A percentile compares a stretch with the other conserved stretches of the same genome.
Conservation (phyloP, 1,284 basidiomycete species). For the Agroathelia rolfsii region DNA sequence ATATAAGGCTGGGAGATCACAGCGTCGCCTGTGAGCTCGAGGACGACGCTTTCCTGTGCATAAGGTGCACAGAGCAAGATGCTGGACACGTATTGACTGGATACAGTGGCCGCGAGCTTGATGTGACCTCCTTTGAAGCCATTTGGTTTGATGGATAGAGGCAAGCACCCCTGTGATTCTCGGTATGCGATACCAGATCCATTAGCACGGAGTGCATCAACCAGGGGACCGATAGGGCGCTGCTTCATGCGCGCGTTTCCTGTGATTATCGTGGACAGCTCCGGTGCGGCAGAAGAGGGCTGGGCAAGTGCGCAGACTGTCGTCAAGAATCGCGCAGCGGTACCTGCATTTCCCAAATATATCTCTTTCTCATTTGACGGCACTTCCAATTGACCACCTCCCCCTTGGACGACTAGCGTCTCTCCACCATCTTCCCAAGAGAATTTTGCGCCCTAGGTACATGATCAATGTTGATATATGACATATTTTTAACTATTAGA, state of each 20-base stretch:
- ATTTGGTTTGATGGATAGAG: slow-evolving; percentile 77
- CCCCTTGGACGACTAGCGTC: slow-evolving; percentile 87
- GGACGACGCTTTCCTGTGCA: slow-evolving; percentile 69
- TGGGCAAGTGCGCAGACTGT: slow-evolving; percentile 87
- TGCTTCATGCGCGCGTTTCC: slow-evolving; percentile 99
- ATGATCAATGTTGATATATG: too few species aligned
- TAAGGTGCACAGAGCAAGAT: slow-evolving; percentile 96
- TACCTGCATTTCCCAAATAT: slow-evolving; percentile 96
- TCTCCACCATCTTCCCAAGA: slow-evolving; percentile 90
- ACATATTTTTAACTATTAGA: too few species aligned
- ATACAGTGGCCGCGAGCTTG: slow-evolving; percentile 87
- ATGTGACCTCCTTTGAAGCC: slow-evolving; percentile 82
- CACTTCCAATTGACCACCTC: slow-evolving; percentile 70
- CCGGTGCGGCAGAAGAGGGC: slow-evolving; percentile 29
- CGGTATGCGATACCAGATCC: slow-evolving; percentile 74
- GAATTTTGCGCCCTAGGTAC: slow-evolving; percentile 70
- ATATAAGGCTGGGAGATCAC: slow-evolving; percentile 99
- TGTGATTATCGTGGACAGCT: slow-evolving; percentile 76
- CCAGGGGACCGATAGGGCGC: slow-evolving; percentile 90
- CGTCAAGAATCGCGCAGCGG: slow-evolving; percentile 95
- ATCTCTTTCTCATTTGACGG: slow-evolving; percentile 78
- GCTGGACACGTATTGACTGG: slow-evolving; percentile 96
- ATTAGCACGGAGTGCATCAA: slow-evolving; percentile 82
- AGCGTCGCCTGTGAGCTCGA: slow-evolving; percentile 80
- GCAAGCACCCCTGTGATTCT: slow-evolving; percentile 79